Base-by-base conservation (phyloP, 106 monocot genomes). In the Amphibolis antarctica region DNA sequence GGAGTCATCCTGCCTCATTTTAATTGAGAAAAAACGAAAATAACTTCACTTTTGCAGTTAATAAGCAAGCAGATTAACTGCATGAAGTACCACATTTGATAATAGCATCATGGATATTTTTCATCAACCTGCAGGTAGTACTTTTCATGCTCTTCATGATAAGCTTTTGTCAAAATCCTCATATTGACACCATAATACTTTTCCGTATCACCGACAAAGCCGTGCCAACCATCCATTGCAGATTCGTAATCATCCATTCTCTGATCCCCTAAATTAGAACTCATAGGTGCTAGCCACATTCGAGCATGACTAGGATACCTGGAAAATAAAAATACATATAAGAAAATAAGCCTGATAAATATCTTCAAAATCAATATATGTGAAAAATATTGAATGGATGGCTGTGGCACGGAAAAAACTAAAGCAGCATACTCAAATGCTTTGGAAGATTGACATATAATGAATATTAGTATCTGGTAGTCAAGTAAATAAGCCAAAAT, bases 301-400 rank as follows among this genome's bases (percentile, higher is more conserved):
- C 90, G 82, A 66, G 96, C 96, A 85, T 98, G 90, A 66, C 96
- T 98, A 62, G 96, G 96, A 73, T 98, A 98, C 96, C 96, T 98
- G 48, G 70, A 64, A 54, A 45, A 17, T 1, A 13, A 65, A 20
- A 46, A 28, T 6, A 26, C 21, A 11, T 26, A 55, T 24, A 49
- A 49, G 49, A 49, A 7, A 49, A 49, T 14, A 49, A 4, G n/a
- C 13, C n/a, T 14, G 49, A 49, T 12, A 49, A 19, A 49, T 49
- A n/a, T n/a, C n/a, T 49, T 49, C 12, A 14, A 49, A 17, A 10
- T 49, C 49, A 14, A 49, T 19, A 49, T 49, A 19, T n/a, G n/a
- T n/a, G n/a, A n/a, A n/a, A n/a, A n/a, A n/a, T n/a, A n/a, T n/a
- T n/a, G n/a, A n/a, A n/a, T n/a, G n/a, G n/a, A n/a, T n/a, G n/a